A percentile compares a stretch with the other conserved stretches of the same genome.
phyloP scores from a whole-genome alignment of 352 stramenopile species.

The Phytophthora pini region DNA sequence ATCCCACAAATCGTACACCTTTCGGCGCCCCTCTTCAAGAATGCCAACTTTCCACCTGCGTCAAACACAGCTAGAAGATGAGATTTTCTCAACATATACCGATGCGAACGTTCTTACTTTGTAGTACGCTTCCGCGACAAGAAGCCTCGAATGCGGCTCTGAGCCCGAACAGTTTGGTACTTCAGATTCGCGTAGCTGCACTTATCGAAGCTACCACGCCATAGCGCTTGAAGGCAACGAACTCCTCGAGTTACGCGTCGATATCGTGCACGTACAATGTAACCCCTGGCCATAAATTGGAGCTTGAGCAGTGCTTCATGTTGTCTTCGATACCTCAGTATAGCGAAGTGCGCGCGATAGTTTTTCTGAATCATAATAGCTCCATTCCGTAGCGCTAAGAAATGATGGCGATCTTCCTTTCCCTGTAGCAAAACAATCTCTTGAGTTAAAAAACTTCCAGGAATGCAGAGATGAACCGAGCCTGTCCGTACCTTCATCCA shows the following conservation, averaged over 20 bases:
- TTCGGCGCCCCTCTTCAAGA: constrained; percentile 56
- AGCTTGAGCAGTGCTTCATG: constrained; percentile 38
- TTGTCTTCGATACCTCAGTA: constrained; percentile 33
- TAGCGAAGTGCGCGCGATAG: constrained; percentile 44
- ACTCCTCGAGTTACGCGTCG: constrained; percentile 54
- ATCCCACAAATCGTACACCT: constrained; percentile 79
- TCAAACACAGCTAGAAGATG: not conserved
- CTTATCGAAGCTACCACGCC: constrained; percentile 71
- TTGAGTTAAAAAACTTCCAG: constrained; percentile 1
- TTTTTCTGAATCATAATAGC: constrained; percentile 55
- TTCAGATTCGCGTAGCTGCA: constrained; percentile 69
- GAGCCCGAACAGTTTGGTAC: constrained; percentile 62
- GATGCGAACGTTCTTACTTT: constrained; percentile 36
- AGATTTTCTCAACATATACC: not conserved
- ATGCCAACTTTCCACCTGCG: constrained; percentile 68
- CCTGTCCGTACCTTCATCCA: constrained; percentile 50
- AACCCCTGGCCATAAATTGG: constrained; percentile 61
- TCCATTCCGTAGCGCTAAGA: constrained; percentile 37
- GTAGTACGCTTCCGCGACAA: constrained; percentile 67
- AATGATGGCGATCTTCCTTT: constrained; percentile 36
- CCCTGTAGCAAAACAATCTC: constrained; percentile 26
- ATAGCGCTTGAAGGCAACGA: constrained; percentile 67
- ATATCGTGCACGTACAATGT: constrained; percentile 53
- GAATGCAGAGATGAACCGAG: not conserved
- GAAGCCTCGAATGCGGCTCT: constrained; percentile 67